Conservation (phyloP, 2,329 filamentous ascomycete genomes). For the Colletotrichum navitas region DNA sequence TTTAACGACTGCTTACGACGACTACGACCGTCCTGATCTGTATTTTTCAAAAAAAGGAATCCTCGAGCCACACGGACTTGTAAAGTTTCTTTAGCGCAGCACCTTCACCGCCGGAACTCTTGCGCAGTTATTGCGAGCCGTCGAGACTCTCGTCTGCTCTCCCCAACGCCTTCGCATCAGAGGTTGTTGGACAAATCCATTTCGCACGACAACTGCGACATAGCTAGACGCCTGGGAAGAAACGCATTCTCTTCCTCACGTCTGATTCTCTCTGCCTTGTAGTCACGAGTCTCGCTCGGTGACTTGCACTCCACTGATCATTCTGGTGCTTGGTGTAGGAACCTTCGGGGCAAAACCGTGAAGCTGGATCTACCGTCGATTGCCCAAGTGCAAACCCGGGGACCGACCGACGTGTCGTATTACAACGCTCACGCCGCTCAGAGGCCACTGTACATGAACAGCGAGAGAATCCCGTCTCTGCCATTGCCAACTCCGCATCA, state of each 20-base stretch:
- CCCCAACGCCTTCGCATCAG: background rate
- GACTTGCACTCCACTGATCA: conserved; percentile 27
- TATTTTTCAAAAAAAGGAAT: conserved; percentile 2
- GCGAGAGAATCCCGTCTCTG: conserved; percentile 79
- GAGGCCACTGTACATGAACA: conserved; percentile 73
- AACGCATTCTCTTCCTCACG: background rate
- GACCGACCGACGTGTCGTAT: conserved; percentile 77
- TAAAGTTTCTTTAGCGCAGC: background rate
- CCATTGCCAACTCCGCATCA: conserved; percentile 77
- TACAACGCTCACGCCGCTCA: conserved; percentile 76
- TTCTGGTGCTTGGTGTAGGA: conserved; percentile 32
- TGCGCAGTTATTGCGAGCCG: conserved; percentile 6
- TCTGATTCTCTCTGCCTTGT: background rate
- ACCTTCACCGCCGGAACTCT: conserved; percentile 16
- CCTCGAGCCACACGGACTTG: conserved; percentile 6
- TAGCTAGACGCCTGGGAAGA: conserved; percentile 6
- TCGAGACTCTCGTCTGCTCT: conserved; percentile 4
- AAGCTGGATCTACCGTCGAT: conserved; percentile 95
- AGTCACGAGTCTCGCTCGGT: conserved; percentile 21
- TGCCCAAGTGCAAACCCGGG: conserved; percentile 85
- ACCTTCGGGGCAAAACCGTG: conserved; percentile 71
- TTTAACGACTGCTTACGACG: conserved; percentile 40
- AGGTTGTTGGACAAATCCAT: background rate
- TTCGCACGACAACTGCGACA: background rate
- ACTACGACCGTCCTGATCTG: conserved; percentile 37